Conservation (phyloP, 768 basidiomycete genomes). For the Boletus vinaceobasis region DNA sequence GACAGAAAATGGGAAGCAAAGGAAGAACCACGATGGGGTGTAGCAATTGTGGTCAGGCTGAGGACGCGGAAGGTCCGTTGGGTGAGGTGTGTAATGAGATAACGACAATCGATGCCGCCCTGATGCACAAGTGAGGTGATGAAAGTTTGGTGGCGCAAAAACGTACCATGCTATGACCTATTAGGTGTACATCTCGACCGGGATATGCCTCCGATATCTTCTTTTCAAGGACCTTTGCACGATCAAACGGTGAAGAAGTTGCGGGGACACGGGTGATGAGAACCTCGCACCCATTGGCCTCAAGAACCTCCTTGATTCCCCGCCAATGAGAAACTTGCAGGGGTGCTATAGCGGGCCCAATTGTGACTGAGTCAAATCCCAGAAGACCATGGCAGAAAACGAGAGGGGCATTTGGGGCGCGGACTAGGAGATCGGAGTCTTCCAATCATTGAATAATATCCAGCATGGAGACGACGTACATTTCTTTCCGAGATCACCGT, state of each 20-base stretch:
- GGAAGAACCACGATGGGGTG: constrained; percentile 89
- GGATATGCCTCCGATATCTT: constrained; percentile 78
- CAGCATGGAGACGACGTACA: constrained; percentile 44
- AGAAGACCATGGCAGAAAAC: constrained; percentile 96
- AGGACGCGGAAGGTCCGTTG: constrained; percentile 75
- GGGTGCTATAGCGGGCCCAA: constrained; percentile 72
- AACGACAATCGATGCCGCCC: constrained; percentile 94
- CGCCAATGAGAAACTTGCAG: constrained; percentile 94
- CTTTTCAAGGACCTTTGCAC: constrained; percentile 86
- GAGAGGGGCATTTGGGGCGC: constrained; percentile 75
- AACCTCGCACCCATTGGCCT: constrained; percentile 84
- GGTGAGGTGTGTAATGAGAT: constrained; percentile 80
- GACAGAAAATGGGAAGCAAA: constrained; percentile 91
- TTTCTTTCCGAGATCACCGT: constrained; percentile 48
- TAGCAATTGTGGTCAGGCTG: constrained; percentile 90
- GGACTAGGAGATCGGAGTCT: constrained; percentile 44
- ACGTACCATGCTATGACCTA: constrained; percentile 75
- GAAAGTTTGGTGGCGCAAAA: not conserved
- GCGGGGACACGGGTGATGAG: constrained; percentile 93
- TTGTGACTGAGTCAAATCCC: constrained; percentile 82
- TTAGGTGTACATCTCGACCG: constrained; percentile 82
- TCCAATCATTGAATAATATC: not conserved
- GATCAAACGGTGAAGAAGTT: constrained; percentile 81
- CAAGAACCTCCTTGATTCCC: constrained; percentile 90
- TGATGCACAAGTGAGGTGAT: constrained; percentile 27